Conservation (phyloP, 2,329 filamentous ascomycete genomes). For the Fonsecaea monophora region DNA sequence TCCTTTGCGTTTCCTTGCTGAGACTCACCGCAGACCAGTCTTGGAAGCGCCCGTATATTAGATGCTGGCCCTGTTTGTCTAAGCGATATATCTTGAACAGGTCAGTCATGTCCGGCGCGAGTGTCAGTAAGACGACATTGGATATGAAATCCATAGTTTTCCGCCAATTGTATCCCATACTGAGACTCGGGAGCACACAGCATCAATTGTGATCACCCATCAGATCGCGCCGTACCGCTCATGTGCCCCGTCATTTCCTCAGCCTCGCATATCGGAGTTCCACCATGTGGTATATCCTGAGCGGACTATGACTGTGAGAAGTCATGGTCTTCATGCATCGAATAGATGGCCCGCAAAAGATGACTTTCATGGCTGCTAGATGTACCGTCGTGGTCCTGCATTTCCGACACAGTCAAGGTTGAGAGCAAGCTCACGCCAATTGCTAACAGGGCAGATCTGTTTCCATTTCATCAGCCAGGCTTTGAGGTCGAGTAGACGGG, state of each 20-base stretch:
- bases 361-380: too few relatives aligned
- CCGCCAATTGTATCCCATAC: not conserved
- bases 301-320: too few relatives aligned
- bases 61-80: not conserved
- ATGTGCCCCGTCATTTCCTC: not conserved
- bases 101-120: not conserved
- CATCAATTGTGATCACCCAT: not conserved
- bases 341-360: too few relatives aligned
- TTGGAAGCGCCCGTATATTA: not conserved
- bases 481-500: too few relatives aligned
- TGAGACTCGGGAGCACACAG: not conserved
- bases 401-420: too few relatives aligned
- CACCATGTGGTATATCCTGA: too few relatives aligned
- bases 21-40: constrained; percentile 5
- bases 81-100: not conserved
- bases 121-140: not conserved
- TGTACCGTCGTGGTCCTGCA: too few relatives aligned
- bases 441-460: too few relatives aligned
- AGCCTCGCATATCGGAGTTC: not conserved
- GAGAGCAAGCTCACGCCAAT: too few relatives aligned
- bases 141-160: not conserved
- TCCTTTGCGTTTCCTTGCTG: not conserved
- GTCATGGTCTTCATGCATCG: too few relatives aligned
- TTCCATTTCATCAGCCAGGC: too few relatives aligned
- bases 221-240: not conserved